phyloP scores from a whole-genome alignment of 2,329 filamentous ascomycete genomes.

The Ceratocystis variospora region DNA sequence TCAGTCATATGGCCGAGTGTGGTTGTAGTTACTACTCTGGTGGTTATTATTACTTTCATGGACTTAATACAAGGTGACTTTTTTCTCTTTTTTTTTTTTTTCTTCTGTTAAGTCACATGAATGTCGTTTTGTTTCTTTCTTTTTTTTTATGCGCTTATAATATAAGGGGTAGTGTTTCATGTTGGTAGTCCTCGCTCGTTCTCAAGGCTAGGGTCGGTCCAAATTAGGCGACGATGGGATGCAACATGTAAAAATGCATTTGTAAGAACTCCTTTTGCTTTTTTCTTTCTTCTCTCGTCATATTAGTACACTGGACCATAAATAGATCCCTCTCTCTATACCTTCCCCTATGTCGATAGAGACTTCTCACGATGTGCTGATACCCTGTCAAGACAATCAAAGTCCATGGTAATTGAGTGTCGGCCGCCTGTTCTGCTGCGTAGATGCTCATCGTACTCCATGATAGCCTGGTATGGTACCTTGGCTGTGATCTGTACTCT shows the following conservation, averaged over 20 bases:
- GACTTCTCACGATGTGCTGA: conserved; percentile 41
- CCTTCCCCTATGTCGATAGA: conserved; percentile 24
- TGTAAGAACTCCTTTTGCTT: too few relatives aligned
- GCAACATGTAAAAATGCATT: background rate
- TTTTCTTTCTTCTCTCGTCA: background rate
- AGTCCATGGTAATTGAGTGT: conserved; percentile 45
- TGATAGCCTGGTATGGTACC: conserved; percentile 92
- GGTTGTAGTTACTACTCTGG: background rate
- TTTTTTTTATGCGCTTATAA: background rate
- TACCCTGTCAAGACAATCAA: conserved; percentile 44
- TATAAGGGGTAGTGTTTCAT: background rate
- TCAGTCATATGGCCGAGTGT: background rate
- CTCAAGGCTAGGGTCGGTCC: background rate
- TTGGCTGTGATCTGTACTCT: conserved; percentile 61
- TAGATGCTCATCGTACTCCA: conserved; percentile 81
- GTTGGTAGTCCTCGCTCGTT: background rate
- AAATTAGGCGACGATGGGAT: background rate
- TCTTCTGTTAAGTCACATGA: background rate
- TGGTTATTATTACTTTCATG: background rate
- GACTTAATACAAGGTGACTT: too few relatives aligned
- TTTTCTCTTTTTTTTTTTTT: too few relatives aligned
- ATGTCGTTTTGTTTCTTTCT: background rate
- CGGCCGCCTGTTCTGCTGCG: conserved; percentile 78
- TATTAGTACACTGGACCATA: background rate
- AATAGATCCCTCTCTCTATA: background rate